Evolutionary conservation across 495 filamentous ascomycete genomes (phyloP).

Genomic region (Rhypophila decipiens): DNA sequence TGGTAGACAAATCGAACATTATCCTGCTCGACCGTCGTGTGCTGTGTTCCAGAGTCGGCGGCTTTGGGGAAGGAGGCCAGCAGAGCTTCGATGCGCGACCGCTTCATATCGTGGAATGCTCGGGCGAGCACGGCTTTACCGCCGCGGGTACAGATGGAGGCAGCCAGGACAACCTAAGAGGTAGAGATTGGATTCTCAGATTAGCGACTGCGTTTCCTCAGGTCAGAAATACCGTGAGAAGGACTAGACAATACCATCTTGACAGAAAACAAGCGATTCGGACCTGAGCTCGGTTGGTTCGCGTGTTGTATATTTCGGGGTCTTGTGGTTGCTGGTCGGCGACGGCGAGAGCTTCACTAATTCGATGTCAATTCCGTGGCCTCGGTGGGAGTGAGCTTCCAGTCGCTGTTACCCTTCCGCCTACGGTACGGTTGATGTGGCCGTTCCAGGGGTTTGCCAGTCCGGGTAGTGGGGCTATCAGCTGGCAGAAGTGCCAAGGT

Average conservation of each 20-base stretch:
- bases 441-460: slow-evolving; percentile 13
- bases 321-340: no score
- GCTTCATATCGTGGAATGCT: slow-evolving; percentile 92
- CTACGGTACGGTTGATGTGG: slow-evolving; percentile 22
- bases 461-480: slow-evolving; percentile 15
- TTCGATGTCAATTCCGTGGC: neutral
- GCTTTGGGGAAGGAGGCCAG: slow-evolving; percentile 96
- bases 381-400: slow-evolving; percentile 1
- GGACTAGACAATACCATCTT: neutral
- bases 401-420: no score
- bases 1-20: slow-evolving; percentile 99
- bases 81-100: slow-evolving; percentile 91
- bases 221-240: neutral
- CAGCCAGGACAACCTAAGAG: slow-evolving; percentile 81
- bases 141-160: slow-evolving; percentile 96
- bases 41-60: slow-evolving; percentile 87
- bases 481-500: no score
- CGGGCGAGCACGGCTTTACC: slow-evolving; percentile 95
- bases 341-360: slow-evolving; percentile 18
- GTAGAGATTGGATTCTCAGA: neutral
- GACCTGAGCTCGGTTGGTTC: neutral
- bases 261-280: neutral
- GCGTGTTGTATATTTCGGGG: neutral
- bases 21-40: slow-evolving; percentile 97
- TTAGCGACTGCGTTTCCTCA: neutral